These are phyloP conservation scores for Lycium ferocissimum DNA, from an alignment of 257 asterid genomes.

Conservation along the genomic window DNA sequence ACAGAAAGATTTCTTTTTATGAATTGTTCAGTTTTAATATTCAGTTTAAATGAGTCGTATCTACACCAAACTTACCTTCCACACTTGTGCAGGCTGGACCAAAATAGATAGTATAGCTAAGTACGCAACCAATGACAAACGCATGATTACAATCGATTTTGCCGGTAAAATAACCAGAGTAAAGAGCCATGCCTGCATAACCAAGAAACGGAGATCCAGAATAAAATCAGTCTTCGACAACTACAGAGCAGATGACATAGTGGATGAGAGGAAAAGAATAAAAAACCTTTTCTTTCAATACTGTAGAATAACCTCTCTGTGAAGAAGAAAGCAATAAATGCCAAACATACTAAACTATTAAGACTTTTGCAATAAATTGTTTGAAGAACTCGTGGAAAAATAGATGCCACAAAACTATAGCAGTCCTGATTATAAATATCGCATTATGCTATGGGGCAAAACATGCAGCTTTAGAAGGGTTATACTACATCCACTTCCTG, in stretches of 20 bases:
- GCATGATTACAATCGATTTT: conserved; percentile 58
- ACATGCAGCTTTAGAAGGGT: conserved; percentile 18
- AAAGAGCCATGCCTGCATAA: no score
- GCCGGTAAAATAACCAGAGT: no score
- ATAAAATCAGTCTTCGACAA: no score
- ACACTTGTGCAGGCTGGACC: conserved; percentile 84
- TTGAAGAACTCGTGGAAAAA: neutral
- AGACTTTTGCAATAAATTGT: neutral
- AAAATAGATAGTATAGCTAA: conserved; percentile 66
- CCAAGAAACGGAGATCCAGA: no score
- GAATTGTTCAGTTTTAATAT: no score
- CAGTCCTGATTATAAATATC: neutral
- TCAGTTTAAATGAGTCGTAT: no score
- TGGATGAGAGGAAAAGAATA: conserved; percentile 36
- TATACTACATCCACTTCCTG: conserved; percentile 3
- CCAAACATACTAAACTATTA: neutral
- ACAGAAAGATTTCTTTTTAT: no score
- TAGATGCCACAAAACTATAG: conserved; percentile 3
- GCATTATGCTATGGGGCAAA: neutral
- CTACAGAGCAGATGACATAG: no score
- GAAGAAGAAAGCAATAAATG: conserved; percentile 10
- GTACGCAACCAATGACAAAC: conserved; percentile 68
- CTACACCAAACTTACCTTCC: conserved; percentile 66
- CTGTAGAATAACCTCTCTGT: neutral
- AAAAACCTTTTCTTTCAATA: neutral